Evolutionary conservation across 148 eudicot species (phyloP).

Genomic region (Drosera capensis): DNA sequence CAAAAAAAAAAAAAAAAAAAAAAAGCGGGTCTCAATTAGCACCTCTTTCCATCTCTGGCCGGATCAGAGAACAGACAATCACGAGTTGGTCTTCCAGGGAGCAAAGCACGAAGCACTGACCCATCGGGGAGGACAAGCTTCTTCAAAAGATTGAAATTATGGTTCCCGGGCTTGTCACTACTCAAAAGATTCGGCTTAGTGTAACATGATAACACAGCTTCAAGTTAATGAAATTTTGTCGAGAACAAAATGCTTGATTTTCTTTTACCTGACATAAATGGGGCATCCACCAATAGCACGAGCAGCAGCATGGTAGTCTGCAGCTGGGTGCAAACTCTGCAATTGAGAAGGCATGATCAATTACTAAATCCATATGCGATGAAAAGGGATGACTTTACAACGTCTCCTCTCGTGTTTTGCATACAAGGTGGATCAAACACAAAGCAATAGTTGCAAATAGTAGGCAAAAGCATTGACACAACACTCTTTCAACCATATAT

Average conservation of each 20-base stretch:
- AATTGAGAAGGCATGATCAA: not conserved
- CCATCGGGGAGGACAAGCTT: conserved; percentile 92
- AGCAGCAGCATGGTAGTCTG: conserved; percentile 94
- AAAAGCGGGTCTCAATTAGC: not conserved
- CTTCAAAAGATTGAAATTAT: conserved; percentile 70
- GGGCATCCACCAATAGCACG: conserved; percentile 86
- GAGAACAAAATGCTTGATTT: too few relatives aligned
- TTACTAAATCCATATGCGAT: not conserved
- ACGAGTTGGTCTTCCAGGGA: conserved; percentile 80
- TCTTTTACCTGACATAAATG: conserved; percentile 72
- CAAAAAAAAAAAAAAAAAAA: not conserved
- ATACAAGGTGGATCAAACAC: too few relatives aligned
- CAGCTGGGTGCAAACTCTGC: conserved; percentile 92
- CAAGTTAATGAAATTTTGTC: not conserved
- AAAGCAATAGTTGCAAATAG: too few relatives aligned
- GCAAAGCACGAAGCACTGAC: conserved; percentile 68
- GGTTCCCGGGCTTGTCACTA: conserved; percentile 91
- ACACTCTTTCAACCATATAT: not conserved
- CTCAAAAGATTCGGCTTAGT: conserved; percentile 1
- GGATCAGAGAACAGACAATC: conserved; percentile 89
- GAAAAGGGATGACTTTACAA: not conserved
- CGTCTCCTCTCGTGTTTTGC: too few relatives aligned
- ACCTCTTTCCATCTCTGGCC: conserved; percentile 88
- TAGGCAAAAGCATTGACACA: not conserved
- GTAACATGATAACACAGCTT: not conserved